Percentiles rank a stretch among this genome's conserved stretches.
These are phyloP conservation scores for Hypoxylon lienhwacheense DNA, from an alignment of 495 filamentous ascomycete species.

Conservation along the genomic window DNA sequence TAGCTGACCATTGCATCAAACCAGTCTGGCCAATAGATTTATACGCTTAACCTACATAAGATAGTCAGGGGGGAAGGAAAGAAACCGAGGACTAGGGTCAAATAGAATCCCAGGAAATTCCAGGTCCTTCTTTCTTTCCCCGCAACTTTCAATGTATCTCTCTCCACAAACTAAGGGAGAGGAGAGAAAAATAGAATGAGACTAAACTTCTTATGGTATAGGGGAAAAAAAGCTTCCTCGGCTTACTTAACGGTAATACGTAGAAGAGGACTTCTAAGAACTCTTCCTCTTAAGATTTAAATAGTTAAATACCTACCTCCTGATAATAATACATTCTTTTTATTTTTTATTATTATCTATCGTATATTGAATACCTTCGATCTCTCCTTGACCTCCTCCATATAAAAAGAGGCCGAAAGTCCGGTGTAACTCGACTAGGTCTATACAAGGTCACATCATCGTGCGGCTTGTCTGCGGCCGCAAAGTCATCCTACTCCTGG, in stretches of 20 bases:
- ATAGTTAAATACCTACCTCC: too few relatives aligned
- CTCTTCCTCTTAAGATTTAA: too few relatives aligned
- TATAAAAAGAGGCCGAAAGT: slow-evolving; percentile 9
- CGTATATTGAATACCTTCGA: too few relatives aligned
- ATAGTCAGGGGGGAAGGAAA: background rate
- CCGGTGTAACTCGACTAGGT: background rate
- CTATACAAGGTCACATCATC: background rate
- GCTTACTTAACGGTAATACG: slow-evolving; percentile 3
- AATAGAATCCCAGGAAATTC: slow-evolving; percentile 12
- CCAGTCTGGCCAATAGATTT: slow-evolving; percentile 18
- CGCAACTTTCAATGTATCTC: slow-evolving; percentile 29
- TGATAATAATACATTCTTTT: too few relatives aligned
- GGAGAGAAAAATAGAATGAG: slow-evolving; percentile 7
- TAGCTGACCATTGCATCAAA: slow-evolving; percentile 27
- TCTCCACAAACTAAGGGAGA: slow-evolving; percentile 9
- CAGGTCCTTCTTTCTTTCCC: slow-evolving; percentile 32
- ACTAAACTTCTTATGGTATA: slow-evolving; percentile 29
- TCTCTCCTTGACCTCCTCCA: too few relatives aligned
- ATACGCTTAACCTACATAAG: slow-evolving; percentile 1
- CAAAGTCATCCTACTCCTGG: too few relatives aligned
- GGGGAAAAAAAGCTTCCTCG: slow-evolving; percentile 27
- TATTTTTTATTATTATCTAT: too few relatives aligned
- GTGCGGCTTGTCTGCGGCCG: background rate
- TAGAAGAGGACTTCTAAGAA: too few relatives aligned
- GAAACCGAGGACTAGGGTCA: background rate